These are phyloP conservation scores for Jamesozyma rosinii DNA, from an alignment of 805 yeast genomes.

Conservation along the genomic window DNA sequence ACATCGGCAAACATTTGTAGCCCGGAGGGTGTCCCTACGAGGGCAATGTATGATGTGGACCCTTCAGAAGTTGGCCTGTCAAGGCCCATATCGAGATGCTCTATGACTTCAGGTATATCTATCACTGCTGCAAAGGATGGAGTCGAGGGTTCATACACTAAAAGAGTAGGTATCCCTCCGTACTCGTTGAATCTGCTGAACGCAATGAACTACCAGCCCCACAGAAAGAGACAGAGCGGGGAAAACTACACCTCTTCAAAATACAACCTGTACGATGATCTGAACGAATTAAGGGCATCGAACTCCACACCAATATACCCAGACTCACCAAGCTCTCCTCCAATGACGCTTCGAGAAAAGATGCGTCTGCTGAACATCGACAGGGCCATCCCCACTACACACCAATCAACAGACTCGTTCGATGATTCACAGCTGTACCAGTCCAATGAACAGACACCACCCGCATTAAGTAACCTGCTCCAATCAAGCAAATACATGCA, in stretches of 20 bases:
- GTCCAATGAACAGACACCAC: conserved; percentile 4
- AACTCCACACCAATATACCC: conserved; percentile 9
- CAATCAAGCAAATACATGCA: background rate
- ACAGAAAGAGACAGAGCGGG: background rate
- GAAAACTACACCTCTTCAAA: background rate
- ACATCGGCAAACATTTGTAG: conserved; percentile 15
- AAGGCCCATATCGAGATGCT: conserved; percentile 51
- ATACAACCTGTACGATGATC: background rate
- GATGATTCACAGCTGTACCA: conserved; percentile 3
- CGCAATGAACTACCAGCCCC: conserved; percentile 24
- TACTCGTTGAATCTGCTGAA: conserved; percentile 33
- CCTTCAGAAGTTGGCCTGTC: conserved; percentile 31
- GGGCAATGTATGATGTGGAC: conserved; percentile 18
- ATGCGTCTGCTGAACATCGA: conserved; percentile 35
- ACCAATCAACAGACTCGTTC: conserved; percentile 1
- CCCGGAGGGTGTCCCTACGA: conserved; percentile 14
- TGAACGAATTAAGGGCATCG: conserved; percentile 4
- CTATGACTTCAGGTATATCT: conserved; percentile 59
- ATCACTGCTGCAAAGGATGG: conserved; percentile 72
- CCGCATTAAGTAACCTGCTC: conserved; percentile 4
- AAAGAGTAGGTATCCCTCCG: conserved; percentile 36
- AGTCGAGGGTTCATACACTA: conserved; percentile 51
- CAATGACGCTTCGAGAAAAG: conserved; percentile 38
- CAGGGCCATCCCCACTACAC: background rate
- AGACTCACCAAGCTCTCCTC: conserved; percentile 30